phyloP scores from a whole-genome alignment of 2,329 filamentous ascomycete species.

The Daldinia sp. region DNA sequence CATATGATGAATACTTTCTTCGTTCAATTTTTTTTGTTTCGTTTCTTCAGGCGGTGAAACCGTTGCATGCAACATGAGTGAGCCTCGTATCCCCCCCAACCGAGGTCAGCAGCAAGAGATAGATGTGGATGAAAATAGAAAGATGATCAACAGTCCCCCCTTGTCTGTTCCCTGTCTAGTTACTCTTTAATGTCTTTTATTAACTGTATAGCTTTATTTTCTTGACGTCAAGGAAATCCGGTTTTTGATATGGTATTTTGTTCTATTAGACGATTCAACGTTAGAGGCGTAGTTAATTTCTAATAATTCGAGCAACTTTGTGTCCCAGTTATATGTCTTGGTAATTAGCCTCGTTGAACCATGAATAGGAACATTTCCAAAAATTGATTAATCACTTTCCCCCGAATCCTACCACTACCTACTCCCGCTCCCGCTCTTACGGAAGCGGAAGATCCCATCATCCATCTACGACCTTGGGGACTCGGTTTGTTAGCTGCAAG shows the following conservation, averaged over 20 bases:
- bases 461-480: background rate
- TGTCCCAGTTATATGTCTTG: background rate
- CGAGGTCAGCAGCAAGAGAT: background rate
- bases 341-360: background rate
- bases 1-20: conserved; percentile 45
- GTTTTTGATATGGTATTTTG: background rate
- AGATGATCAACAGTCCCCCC: background rate
- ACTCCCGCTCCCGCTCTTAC: background rate
- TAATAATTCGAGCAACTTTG: background rate
- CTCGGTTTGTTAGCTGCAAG: background rate
- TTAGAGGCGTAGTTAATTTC: too few species aligned
- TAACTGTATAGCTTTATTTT: background rate
- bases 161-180: background rate
- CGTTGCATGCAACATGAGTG: conserved; percentile 15
- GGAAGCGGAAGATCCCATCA: background rate
- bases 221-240: conserved; percentile 2
- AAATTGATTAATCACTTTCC: conserved; percentile 6
- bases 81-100: background rate
- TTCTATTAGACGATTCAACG: background rate
- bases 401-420: background rate
- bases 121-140: conserved; percentile 6
- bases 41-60: conserved; percentile 16
- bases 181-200: conserved; percentile 1
- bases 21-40: background rate
- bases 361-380: background rate